These are phyloP conservation scores for Diaporthe capsici DNA, from an alignment of 2,329 filamentous ascomycete genomes.

Conservation along the genomic window DNA sequence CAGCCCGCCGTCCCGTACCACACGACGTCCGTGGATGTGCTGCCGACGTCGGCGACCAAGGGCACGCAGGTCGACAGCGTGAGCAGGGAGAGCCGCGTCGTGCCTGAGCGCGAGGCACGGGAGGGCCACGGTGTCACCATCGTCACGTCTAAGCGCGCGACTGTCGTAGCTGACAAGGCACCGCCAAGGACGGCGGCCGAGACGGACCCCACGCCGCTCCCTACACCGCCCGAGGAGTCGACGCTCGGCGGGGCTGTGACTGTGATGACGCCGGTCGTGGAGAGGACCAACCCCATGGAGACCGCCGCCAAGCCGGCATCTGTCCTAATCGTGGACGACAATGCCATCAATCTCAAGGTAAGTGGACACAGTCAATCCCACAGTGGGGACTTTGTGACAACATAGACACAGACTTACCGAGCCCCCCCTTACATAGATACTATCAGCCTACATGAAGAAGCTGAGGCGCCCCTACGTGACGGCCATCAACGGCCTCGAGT, in stretches of 20 bases:
- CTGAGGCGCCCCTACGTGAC: slow-evolving; percentile 49
- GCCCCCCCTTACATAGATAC: slow-evolving; percentile 41
- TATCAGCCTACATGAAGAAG: slow-evolving; percentile 54
- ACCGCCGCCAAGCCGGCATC: background rate
- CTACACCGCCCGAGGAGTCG: slow-evolving; percentile 33
- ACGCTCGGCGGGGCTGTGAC: slow-evolving; percentile 15
- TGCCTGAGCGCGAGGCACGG: background rate
- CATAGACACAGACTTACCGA: background rate
- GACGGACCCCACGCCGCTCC: slow-evolving; percentile 23
- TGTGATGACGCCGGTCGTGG: background rate
- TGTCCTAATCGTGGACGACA: slow-evolving; percentile 58
- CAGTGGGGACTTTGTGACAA: no score
- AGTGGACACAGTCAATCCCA: background rate
- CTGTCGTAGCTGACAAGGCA: background rate
- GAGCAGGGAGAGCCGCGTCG: background rate
- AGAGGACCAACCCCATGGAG: slow-evolving; percentile 10
- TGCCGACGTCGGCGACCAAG: slow-evolving; percentile 14
- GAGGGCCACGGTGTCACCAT: slow-evolving; percentile 13
- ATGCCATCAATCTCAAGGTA: slow-evolving; percentile 55
- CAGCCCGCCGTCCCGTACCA: background rate
- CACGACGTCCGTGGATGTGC: background rate
- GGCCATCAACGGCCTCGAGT: slow-evolving; percentile 53
- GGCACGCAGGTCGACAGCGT: background rate
- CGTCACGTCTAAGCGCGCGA: slow-evolving; percentile 4
- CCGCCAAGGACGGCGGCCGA: background rate